Conservation (phyloP, 768 basidiomycete genomes). For the Sporobolomyces roseus region DNA sequence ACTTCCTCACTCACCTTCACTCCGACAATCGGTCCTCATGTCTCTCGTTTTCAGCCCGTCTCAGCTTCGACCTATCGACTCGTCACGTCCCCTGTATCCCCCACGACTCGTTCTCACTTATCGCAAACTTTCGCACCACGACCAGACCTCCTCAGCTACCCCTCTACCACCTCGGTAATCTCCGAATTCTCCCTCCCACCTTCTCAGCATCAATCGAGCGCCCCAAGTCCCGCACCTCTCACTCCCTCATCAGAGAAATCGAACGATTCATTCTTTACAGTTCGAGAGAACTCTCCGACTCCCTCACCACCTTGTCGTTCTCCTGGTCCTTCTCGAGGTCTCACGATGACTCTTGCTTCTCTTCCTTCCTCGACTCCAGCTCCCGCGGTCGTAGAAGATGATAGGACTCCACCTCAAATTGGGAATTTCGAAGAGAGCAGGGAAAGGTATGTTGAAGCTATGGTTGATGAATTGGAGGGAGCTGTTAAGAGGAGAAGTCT, state of each 20-base stretch:
- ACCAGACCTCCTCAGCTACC: neutral
- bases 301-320: neutral
- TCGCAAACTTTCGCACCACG: no score
- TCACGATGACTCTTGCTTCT: neutral
- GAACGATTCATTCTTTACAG: neutral
- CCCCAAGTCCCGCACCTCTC: neutral
- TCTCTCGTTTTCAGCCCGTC: slow-evolving; percentile 1
- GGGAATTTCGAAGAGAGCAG: neutral
- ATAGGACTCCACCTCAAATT: slow-evolving; percentile 15
- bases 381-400: neutral
- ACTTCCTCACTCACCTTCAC: slow-evolving; percentile 1
- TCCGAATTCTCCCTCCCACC: slow-evolving; percentile 3
- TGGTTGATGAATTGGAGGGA: slow-evolving; percentile 30
- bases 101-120: neutral
- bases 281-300: neutral
- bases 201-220: neutral
- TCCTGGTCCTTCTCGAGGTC: neutral
- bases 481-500: slow-evolving; percentile 11
- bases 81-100: neutral
- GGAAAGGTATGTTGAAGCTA: neutral
- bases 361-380: no score
- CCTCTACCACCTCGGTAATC: neutral
- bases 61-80: neutral
- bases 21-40: neutral
- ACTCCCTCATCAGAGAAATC: neutral